Percentiles rank a stretch among this genome's conserved stretches.
Evolutionary conservation across 805 yeast genomes (phyloP).

Genomic region (Pichia cabralensis): DNA sequence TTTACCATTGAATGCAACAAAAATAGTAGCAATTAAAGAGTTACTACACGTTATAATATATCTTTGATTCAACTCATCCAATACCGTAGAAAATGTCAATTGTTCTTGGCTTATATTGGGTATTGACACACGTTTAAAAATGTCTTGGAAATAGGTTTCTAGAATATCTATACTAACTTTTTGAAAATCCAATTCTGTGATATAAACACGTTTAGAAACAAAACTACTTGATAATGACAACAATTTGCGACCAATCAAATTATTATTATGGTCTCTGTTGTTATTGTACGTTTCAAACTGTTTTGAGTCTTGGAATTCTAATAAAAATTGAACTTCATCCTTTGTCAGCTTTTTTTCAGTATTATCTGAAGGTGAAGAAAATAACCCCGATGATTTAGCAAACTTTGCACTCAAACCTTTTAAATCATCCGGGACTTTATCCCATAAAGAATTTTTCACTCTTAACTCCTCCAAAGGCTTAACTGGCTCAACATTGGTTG

Average conservation of each 20-base stretch:
- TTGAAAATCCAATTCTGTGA: slow-evolving; percentile 16
- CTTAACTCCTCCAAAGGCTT: slow-evolving; percentile 37
- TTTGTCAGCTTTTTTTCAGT: neutral
- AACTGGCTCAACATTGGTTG: no score
- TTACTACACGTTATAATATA: no score
- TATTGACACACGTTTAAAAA: no score
- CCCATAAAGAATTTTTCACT: slow-evolving; percentile 54
- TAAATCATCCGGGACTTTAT: slow-evolving; percentile 55
- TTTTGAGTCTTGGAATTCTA: no score
- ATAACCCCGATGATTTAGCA: slow-evolving; percentile 71
- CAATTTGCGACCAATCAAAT: no score
- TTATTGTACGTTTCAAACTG: no score
- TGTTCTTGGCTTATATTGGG: no score
- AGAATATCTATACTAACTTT: slow-evolving; percentile 24
- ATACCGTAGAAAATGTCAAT: no score
- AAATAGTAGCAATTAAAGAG: slow-evolving; percentile 47
- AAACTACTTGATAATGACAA: no score
- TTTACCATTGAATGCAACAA: slow-evolving; percentile 33
- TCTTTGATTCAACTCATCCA: no score
- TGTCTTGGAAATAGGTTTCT: slow-evolving; percentile 35
- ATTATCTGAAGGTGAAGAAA: slow-evolving; percentile 60
- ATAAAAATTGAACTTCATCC: neutral
- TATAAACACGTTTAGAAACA: slow-evolving; percentile 17
- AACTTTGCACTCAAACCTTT: slow-evolving; percentile 65
- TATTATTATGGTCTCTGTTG: no score